Base-by-base conservation (phyloP, 2,329 filamentous ascomycete species). In the Nemania sp. region DNA sequence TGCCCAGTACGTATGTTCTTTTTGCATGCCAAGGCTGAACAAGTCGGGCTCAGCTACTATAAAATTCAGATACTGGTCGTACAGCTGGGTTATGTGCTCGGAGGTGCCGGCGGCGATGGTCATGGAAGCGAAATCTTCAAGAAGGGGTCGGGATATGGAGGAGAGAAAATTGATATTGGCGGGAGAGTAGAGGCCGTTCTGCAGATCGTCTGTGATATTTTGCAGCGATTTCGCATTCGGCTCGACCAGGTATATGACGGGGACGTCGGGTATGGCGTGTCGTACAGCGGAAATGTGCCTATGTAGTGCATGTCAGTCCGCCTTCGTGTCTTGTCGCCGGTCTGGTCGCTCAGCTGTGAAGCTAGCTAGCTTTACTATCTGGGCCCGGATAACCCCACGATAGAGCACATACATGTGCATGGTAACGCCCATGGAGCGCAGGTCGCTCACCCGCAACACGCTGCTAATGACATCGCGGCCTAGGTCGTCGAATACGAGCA, bases 121-220 rank as follows among this genome's bases (percentile, higher is more conserved):
- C 69, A 96, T 86, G 14, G 89, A 81, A 4, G 92, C 94, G 70
- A 99, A 97, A 57, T 97, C 93, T 77, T 99, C 94, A 45, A 99
- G 83, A 14, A 97, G 79, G 6, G 91, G 88, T 59, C 94, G 83
- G 4, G 93, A 90, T 70, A 99, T 86, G 15, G 93, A 97, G 37
- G 91, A 96, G 49, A 97, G 84, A 72, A 99, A 97, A 77, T 99
- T 99, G 74, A 99, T 85, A 70, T 97, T 95, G 58, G 93, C 93
- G 0, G 93, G 92, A 22, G 90, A 88, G 73, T 99, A 99, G 23
- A 99, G 82, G 42, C 87, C 90, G 60, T 88, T 90, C 58, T 92
- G 84, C 12, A 99, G 83, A 69, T 99, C 95, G 61, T 78, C 83
- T 11, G 91, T 94, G 56, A 99, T 93, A 40, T 81, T 78, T 67